phyloP scores from a whole-genome alignment of 2,329 filamentous ascomycete genomes.

The Alternaria alternata region DNA sequence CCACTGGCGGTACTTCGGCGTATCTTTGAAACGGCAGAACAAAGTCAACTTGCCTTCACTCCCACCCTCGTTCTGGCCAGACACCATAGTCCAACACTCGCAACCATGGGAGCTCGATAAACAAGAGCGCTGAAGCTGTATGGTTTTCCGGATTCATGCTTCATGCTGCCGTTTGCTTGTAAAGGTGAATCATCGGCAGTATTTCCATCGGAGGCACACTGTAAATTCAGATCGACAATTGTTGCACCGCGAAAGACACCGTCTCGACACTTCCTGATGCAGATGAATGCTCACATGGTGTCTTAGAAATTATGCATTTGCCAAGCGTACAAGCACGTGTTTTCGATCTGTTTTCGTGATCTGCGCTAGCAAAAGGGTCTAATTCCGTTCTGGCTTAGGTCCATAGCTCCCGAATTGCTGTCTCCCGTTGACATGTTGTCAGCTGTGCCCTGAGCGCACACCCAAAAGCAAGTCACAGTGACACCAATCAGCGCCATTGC shows the following conservation, averaged over 20 bases:
- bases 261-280: neutral
- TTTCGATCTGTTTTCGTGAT: slow-evolving; percentile 4
- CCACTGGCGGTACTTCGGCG: neutral
- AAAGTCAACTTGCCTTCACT: neutral
- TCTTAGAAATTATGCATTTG: neutral
- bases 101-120: neutral
- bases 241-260: slow-evolving; percentile 2
- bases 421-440: slow-evolving; percentile 1
- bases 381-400: neutral
- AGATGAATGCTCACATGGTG: neutral
- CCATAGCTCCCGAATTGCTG: neutral
- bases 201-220: neutral
- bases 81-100: neutral
- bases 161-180: neutral
- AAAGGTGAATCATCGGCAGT: neutral
- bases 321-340: slow-evolving; percentile 6
- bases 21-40: slow-evolving; percentile 5
- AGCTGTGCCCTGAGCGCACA: neutral
- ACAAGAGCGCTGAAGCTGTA: neutral
- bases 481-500: neutral
- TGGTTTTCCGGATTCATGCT: neutral
- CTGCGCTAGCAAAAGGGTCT: neutral
- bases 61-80: neutral
- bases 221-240: slow-evolving; percentile 3
- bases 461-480: neutral